Evolutionary conservation across 1,284 basidiomycete species (phyloP).

Genomic region (Cryptococcus amylolentus): DNA sequence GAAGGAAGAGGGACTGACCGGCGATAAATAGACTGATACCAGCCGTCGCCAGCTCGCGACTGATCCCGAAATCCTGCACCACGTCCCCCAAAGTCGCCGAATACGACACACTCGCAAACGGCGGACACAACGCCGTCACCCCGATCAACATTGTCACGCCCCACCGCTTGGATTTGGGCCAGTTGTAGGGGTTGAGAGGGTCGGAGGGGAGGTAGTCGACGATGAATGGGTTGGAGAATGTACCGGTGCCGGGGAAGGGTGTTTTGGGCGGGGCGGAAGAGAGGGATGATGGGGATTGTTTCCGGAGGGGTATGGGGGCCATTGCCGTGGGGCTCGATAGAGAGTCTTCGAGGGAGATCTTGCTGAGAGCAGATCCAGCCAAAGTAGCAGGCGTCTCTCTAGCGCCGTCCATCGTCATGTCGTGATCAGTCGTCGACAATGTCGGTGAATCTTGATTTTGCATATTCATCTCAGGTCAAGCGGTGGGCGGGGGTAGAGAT

Average conservation of each 20-base stretch:
- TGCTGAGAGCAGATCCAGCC: too few species aligned
- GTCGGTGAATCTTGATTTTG: too few species aligned
- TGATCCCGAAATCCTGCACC: slow-evolving; percentile 53
- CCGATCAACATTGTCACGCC: slow-evolving; percentile 37
- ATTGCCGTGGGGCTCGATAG: too few species aligned
- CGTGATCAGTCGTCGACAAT: too few species aligned
- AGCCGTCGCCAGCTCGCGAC: slow-evolving; percentile 57
- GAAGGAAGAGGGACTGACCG: slow-evolving; percentile 18
- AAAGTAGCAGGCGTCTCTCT: too few species aligned
- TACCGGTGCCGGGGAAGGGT: slow-evolving; percentile 26
- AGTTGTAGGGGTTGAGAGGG: slow-evolving; percentile 63
- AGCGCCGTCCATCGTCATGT: too few species aligned
- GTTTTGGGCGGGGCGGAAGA: slow-evolving; percentile 1
- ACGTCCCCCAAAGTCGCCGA: slow-evolving; percentile 57
- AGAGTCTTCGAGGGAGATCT: too few species aligned
- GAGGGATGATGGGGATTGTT: too few species aligned
- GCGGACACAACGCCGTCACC: slow-evolving; percentile 59
- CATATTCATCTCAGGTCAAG: too few species aligned
- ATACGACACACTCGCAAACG: slow-evolving; percentile 59
- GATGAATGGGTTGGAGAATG: slow-evolving; percentile 27
- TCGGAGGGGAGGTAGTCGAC: slow-evolving; percentile 56
- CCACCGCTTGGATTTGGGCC: slow-evolving; percentile 55
- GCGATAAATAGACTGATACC: slow-evolving; percentile 52
- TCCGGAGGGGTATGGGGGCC: too few species aligned
- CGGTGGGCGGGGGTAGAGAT: too few species aligned